These are phyloP conservation scores for Colletotrichum trifolii DNA, from an alignment of 2,329 filamentous ascomycete species.

Conservation along the genomic window DNA sequence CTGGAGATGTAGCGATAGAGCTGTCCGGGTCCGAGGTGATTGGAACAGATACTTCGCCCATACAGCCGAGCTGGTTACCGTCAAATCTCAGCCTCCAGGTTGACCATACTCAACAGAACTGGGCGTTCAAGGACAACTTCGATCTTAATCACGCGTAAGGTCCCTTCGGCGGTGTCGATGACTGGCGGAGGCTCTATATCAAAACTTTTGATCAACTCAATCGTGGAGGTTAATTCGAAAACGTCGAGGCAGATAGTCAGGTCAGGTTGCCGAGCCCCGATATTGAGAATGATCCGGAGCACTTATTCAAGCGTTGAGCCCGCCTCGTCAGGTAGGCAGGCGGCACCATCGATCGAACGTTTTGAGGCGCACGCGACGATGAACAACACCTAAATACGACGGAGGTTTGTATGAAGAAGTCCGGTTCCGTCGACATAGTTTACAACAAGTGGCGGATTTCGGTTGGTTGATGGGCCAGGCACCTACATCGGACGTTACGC, in stretches of 20 bases:
- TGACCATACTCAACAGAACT: conserved; percentile 50
- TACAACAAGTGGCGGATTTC: conserved; percentile 36
- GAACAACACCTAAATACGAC: conserved; percentile 23
- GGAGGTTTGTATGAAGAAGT: conserved; percentile 36
- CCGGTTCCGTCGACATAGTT: conserved; percentile 40
- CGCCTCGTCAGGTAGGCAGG: conserved; percentile 44
- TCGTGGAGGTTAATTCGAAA: conserved; percentile 48
- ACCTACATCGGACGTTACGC: conserved; percentile 37
- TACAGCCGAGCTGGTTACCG: conserved; percentile 56
- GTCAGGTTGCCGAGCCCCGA: conserved; percentile 18
- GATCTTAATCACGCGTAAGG: conserved; percentile 71
- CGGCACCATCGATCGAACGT: conserved; percentile 44
- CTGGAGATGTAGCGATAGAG: no score
- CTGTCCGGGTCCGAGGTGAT: conserved; percentile 45
- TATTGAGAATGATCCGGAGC: not conserved
- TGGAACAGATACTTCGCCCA: conserved; percentile 66
- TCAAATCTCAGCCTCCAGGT: conserved; percentile 52
- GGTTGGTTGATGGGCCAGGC: conserved; percentile 35
- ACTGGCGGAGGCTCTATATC: conserved; percentile 66
- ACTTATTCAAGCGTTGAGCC: conserved; percentile 40
- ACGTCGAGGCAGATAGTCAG: conserved; percentile 42
- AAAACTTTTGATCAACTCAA: conserved; percentile 63
- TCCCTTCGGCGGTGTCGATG: conserved; percentile 66
- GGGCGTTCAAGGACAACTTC: conserved; percentile 57
- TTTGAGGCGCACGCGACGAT: conserved; percentile 40